Conservation (phyloP, 2,329 filamentous ascomycete species). For the Cladophialophora exuberans region DNA sequence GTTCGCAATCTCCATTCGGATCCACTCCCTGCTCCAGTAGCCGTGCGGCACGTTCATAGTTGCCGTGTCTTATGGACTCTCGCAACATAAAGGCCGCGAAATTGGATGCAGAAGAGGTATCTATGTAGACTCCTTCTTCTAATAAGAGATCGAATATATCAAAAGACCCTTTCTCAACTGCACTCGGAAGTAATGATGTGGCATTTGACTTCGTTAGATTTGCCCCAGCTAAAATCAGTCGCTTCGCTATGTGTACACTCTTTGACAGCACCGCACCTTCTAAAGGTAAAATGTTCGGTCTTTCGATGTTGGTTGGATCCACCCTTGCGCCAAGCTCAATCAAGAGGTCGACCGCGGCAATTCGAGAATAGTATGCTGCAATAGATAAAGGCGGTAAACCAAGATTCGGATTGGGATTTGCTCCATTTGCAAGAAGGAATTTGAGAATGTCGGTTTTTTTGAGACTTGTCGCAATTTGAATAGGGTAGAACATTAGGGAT, state of each 20-base stretch:
- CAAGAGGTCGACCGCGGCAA: background rate
- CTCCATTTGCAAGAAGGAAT: background rate
- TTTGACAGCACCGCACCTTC: constrained; percentile 5
- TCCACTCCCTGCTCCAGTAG: background rate
- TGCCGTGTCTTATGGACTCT: background rate
- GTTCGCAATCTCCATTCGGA: background rate
- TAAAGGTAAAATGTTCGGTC: background rate
- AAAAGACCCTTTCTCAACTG: background rate
- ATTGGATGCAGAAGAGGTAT: background rate
- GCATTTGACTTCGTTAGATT: background rate
- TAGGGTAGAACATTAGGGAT: background rate
- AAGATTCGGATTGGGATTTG: background rate
- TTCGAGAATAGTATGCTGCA: background rate
- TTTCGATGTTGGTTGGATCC: background rate
- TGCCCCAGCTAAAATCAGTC: constrained; percentile 1
- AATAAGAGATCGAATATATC: constrained; percentile 3
- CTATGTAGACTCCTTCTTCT: background rate
- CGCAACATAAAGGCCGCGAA: background rate
- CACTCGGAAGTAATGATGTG: background rate
- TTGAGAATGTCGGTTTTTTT: background rate
- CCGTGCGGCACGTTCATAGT: background rate
- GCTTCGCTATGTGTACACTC: background rate
- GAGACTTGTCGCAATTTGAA: constrained; percentile 3
- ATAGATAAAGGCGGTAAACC: constrained; percentile 5
- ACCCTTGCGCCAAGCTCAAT: background rate